Conservation (phyloP, 257 asterid species). For the Nicotiana tomentosiformis region DNA sequence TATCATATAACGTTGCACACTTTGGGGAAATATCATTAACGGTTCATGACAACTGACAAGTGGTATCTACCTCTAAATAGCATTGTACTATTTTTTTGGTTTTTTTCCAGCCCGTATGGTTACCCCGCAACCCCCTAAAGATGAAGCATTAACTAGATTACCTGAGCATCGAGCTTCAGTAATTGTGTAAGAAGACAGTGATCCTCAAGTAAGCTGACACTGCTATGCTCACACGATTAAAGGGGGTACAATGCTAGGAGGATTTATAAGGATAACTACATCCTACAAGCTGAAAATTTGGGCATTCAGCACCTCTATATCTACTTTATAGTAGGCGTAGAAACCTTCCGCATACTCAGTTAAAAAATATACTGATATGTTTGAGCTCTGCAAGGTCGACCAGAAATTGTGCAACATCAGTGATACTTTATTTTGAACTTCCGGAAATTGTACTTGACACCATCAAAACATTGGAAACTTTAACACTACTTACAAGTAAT, state of each 20-base stretch:
- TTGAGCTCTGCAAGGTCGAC: not conserved
- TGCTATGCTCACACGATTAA: not conserved
- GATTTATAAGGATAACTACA: not conserved
- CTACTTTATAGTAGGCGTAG: too few relatives aligned
- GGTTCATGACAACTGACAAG: too few relatives aligned
- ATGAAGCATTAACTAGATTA: not conserved
- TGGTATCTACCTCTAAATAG: not conserved
- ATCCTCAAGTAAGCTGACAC: not conserved
- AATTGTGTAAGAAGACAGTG: not conserved
- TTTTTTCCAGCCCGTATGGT: not conserved
- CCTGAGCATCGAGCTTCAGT: not conserved
- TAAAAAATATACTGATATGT: not conserved
- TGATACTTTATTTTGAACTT: not conserved
- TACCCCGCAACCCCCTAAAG: not conserved
- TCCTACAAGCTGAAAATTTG: not conserved
- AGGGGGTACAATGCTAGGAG: not conserved
- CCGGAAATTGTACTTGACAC: not conserved
- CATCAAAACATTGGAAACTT: conserved; percentile 4
- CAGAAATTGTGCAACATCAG: not conserved
- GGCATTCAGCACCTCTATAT: not conserved
- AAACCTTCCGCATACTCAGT: not conserved
- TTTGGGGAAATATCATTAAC: too few relatives aligned
- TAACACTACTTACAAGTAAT: not conserved
- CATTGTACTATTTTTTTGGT: not conserved
- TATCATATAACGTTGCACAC: too few relatives aligned